A percentile compares a stretch with the other conserved stretches of the same genome.
Evolutionary conservation across 257 asterid genomes (phyloP).

Genomic region (Anisodus acutangulus): DNA sequence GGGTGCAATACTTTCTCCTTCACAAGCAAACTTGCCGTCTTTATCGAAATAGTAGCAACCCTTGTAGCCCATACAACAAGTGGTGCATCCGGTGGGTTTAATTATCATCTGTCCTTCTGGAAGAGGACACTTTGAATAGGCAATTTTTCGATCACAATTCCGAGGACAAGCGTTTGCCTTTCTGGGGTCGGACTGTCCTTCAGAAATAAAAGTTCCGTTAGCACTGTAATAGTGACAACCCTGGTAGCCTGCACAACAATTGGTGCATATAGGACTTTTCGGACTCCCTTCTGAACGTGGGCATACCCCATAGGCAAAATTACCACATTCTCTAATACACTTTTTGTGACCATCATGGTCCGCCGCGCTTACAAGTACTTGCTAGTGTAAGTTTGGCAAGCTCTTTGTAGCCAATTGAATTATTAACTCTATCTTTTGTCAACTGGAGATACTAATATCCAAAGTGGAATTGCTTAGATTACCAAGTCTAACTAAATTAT

Average conservation of each 20-base stretch:
- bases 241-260: neutral
- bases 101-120: neutral
- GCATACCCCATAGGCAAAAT: neutral
- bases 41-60: neutral
- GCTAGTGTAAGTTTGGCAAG: no score
- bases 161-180: neutral
- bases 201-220: neutral
- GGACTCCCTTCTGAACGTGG: slow-evolving; percentile 6
- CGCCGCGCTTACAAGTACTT: no score
- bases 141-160: neutral
- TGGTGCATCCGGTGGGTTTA: neutral
- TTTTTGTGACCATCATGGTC: neutral
- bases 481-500: neutral
- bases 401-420: no score
- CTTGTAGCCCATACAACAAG: neutral
- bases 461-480: neutral
- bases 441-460: neutral
- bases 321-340: neutral
- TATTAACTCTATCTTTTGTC: no score
- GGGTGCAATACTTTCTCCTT: neutral
- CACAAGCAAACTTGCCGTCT: neutral
- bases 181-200: neutral
- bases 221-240: neutral
- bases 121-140: neutral
- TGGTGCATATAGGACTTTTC: neutral